A percentile compares a stretch with the other conserved stretches of the same genome.
phyloP scores from a whole-genome alignment of 345 rosid species.

The Aethionema arabicum region DNA sequence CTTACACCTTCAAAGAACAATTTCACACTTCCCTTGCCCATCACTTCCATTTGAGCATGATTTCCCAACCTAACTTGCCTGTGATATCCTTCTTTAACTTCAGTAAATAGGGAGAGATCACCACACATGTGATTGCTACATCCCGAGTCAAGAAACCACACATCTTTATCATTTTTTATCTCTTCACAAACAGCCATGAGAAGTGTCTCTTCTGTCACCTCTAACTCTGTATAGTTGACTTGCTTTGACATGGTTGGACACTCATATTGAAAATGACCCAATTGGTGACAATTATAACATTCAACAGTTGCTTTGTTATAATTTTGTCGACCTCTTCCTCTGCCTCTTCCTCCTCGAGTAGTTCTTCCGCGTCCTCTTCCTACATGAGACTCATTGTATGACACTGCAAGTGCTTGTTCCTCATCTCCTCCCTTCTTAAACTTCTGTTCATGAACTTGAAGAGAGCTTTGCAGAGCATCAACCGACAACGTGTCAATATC shows the following conservation, averaged over 20 bases:
- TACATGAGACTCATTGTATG: background rate
- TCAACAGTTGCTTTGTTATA: conserved; percentile 1
- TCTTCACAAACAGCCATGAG: background rate
- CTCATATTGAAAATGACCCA: background rate
- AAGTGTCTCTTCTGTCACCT: background rate
- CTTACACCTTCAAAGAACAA: no score
- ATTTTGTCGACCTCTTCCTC: background rate
- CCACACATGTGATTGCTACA: no score
- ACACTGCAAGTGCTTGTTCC: conserved; percentile 6
- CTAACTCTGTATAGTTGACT: background rate
- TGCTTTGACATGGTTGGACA: background rate
- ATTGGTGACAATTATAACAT: background rate
- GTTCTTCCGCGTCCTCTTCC: background rate
- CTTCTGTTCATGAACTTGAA: background rate
- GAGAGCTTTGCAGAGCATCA: conserved; percentile 1
- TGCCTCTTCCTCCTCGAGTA: background rate
- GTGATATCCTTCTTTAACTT: background rate
- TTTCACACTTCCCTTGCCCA: no score
- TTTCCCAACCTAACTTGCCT: background rate
- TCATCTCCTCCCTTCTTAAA: no score
- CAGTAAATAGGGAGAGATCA: no score
- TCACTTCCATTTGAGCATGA: background rate
- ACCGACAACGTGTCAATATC: background rate
- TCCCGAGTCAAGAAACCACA: no score
- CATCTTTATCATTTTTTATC: background rate